phyloP scores from a whole-genome alignment of 768 basidiomycete species.

The Leucocoprinus leucothites region DNA sequence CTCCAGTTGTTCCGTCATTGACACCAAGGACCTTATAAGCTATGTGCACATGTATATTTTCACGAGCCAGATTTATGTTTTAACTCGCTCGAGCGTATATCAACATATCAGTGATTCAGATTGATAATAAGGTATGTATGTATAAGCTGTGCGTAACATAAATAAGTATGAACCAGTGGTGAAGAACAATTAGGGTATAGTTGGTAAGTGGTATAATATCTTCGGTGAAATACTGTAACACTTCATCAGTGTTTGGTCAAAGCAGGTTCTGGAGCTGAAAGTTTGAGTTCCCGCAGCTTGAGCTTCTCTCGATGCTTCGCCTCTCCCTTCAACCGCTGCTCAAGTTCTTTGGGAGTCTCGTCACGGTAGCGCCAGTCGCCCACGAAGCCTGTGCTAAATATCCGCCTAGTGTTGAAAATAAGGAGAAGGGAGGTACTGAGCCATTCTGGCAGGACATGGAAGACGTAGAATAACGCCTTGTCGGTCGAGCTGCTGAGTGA shows the following conservation, averaged over 20 bases:
- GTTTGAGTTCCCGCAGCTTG: not conserved
- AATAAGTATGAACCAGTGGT: too few species aligned
- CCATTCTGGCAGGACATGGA: slow-evolving; percentile 46
- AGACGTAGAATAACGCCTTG: slow-evolving; percentile 41
- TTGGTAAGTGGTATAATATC: too few species aligned
- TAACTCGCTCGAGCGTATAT: too few species aligned
- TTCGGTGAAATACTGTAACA: too few species aligned
- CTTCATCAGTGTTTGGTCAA: not conserved
- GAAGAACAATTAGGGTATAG: too few species aligned
- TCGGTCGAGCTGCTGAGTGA: slow-evolving; percentile 30
- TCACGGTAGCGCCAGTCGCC: slow-evolving; percentile 31
- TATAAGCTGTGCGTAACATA: too few species aligned
- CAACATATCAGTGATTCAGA: too few species aligned
- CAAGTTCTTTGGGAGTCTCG: slow-evolving; percentile 24
- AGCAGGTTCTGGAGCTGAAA: not conserved
- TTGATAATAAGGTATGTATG: too few species aligned
- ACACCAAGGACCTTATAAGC: too few species aligned
- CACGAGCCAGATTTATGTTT: too few species aligned
- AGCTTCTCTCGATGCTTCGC: slow-evolving; percentile 16
- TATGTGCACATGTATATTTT: too few species aligned
- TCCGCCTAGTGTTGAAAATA: slow-evolving; percentile 27
- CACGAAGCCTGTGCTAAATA: slow-evolving; percentile 28
- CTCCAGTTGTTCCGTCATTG: too few species aligned
- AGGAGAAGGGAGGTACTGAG: slow-evolving; percentile 27
- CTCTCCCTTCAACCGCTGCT: slow-evolving; percentile 20